Percentiles rank a stretch among this genome's conserved stretches.
These are phyloP conservation scores for Penicillium digitatum DNA, from an alignment of 2,329 filamentous ascomycete genomes.

Conservation along the genomic window DNA sequence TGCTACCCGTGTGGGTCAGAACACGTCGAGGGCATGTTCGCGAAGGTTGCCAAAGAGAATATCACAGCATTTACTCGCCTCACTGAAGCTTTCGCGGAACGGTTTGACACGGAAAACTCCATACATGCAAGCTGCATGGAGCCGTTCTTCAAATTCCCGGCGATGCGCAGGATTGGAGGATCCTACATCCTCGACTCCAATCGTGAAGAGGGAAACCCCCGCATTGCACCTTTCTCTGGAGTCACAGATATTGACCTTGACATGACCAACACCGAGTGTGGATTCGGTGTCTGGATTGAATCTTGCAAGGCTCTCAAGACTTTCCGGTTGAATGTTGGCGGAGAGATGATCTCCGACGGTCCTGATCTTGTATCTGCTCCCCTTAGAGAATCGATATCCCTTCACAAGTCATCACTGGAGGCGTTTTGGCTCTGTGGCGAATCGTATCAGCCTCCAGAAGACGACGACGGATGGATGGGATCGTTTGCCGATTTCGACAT, in stretches of 20 bases:
- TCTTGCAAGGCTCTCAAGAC: neutral
- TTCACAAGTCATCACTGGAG: neutral
- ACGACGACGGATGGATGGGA: neutral
- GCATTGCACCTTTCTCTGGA: neutral
- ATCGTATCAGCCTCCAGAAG: neutral
- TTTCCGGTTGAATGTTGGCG: neutral
- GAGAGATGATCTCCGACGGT: neutral
- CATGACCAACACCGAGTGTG: neutral
- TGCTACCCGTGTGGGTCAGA: neutral
- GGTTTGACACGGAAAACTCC: neutral
- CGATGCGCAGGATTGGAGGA: neutral
- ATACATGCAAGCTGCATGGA: neutral
- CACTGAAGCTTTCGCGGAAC: neutral
- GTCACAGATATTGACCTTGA: neutral
- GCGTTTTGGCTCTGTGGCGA: neutral
- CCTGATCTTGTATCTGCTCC: neutral
- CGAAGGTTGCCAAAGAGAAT: neutral
- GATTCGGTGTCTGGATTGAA: neutral
- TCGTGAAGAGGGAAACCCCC: neutral
- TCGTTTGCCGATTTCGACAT: neutral
- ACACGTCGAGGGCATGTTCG: neutral
- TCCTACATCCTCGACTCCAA: neutral
- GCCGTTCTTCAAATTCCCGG: constrained; percentile 1
- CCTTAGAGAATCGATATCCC: neutral
- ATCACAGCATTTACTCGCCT: neutral